phyloP scores from a whole-genome alignment of 2,329 filamentous ascomycete genomes.

The Teratosphaeriaceae sp. region DNA sequence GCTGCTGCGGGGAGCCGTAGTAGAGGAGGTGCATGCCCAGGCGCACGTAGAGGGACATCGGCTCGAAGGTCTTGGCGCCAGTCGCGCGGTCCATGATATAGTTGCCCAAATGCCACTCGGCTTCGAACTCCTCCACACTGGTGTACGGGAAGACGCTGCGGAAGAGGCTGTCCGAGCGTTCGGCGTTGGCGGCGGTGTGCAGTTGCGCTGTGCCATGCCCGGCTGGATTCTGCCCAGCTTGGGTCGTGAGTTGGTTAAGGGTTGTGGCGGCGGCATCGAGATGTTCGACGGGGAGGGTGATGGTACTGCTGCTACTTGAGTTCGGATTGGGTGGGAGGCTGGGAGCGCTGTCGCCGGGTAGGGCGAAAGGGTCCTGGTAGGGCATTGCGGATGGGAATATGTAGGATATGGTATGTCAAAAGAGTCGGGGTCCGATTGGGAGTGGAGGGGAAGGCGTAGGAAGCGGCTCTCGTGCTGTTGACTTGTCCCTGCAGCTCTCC shows the following conservation, averaged over 20 bases:
- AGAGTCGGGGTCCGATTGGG: too few species aligned
- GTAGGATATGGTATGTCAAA: too few species aligned
- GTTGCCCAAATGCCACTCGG: conserved; percentile 35
- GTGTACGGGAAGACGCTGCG: conserved; percentile 19
- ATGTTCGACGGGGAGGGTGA: conserved; percentile 11
- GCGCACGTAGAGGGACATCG: conserved; percentile 38
- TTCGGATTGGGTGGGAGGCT: too few species aligned
- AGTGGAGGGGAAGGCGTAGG: background rate
- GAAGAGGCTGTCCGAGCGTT: conserved; percentile 17
- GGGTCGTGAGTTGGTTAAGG: conserved; percentile 19
- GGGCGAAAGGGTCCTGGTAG: too few species aligned
- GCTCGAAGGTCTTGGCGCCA: conserved; percentile 32
- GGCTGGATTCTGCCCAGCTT: too few species aligned
- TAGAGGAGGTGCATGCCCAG: conserved; percentile 40
- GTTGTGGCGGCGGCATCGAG: conserved; percentile 20
- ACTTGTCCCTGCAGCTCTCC: background rate
- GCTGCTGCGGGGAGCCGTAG: conserved; percentile 35
- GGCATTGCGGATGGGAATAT: too few species aligned
- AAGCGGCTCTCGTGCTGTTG: background rate
- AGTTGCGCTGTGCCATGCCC: conserved; percentile 22
- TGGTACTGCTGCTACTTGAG: too few species aligned
- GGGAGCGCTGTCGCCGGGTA: too few species aligned
- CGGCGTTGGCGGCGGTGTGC: conserved; percentile 18
- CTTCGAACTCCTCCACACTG: conserved; percentile 29
- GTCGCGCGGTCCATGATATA: conserved; percentile 38